Base-by-base conservation (phyloP, 106 monocot genomes). In the Dioscorea zingiberensis region DNA sequence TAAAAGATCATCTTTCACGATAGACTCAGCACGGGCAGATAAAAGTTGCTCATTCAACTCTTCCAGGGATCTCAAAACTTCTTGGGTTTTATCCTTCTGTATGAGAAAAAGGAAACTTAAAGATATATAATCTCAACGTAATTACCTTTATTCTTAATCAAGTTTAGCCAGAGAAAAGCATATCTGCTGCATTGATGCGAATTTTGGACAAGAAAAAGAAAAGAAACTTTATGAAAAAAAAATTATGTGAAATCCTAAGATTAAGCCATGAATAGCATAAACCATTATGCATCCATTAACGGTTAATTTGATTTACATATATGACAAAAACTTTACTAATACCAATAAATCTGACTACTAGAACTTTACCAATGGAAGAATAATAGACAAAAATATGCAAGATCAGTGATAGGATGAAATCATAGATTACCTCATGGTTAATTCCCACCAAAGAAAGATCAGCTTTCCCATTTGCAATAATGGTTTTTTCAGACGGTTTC, bases 21-120 rank as follows among this genome's bases (percentile, higher is more conserved):
- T 58, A 32, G 71, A 81, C 54, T 88, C 78, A 21, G 65, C 46
- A 27, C 58, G 81, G 63, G 55, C 71, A 68, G 70, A 78, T 51
- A 69, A 81, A 11, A 88, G 64, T 70, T 84, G 77, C 73, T 78
- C 84, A 58, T 78, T 75, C 32, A 88, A 66, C 24, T 78, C 73
- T 76, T 73, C 54, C 30, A 88, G 28, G 28, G 71, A 75, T 64
- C 66, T 88, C 63, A 78, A 81, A 55, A 84, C 44, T 53, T 76
- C 78, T n/a, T 44, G 23, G 9, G 58, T 66, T 67, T 58, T 88
- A 69, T 74, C 78, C 63, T 66, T 72, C 88, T 84, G 61, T 27
- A 44, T n/a, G 16, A 9, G 38, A 62, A 44, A 18, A 71, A 48
- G 23, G 8, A 70, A 8, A 54, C 12, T 23, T n/a, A n/a, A 48